Evolutionary conservation across 352 stramenopile genomes (phyloP), one percentile per base, ranked within the genome.

Genomic region (Albugo laibachii): DNA sequence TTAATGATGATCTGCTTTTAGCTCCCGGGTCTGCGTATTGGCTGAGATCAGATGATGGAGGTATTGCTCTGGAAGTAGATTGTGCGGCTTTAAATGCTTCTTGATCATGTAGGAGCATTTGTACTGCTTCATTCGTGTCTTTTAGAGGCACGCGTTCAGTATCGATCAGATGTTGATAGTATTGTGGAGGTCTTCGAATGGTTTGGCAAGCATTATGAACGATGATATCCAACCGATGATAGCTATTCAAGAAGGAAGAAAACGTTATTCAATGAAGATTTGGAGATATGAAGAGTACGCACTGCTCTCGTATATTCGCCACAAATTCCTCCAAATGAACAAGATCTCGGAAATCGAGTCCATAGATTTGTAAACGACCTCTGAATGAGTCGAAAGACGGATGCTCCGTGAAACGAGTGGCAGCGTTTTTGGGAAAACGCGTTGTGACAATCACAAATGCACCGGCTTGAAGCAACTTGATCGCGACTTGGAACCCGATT

Each of bases 141-240:
- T 88, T 88, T 31, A 31, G 8, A 8, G 24, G 24, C 24, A 31
- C 24, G 24, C 24, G 24, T 31, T 31, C 24, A 8, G 24, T 31
- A n/a, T 85, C 66, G 36, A 88, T 76, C 13, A 92, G 57, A 40
- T 93, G 85, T 41, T 84, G 57, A 66, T 98, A 98, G 70, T 97
- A 98, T 14, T 72, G 83, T 11, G 79, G 74, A 40, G 92, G 92
- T 14, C 93, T 76, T 53, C 92, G 80, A 24, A 98, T 79, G 1
- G 93, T 98, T 69, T 98, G 93, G 66, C 93, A 98, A 10, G 93
- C 93, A 61, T 98, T 98, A 66, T 98, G 95, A 47, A 98, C 92
- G 40, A 98, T 77, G 36, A 97, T 82, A 65, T 98, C 91, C 34
- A 98, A 73, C n/a, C 88, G 88, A 43, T 72, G 65, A 55, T 91